Conservation (phyloP, 1,139 yeast species). For the Saccharomycopsis hybrid region DNA sequence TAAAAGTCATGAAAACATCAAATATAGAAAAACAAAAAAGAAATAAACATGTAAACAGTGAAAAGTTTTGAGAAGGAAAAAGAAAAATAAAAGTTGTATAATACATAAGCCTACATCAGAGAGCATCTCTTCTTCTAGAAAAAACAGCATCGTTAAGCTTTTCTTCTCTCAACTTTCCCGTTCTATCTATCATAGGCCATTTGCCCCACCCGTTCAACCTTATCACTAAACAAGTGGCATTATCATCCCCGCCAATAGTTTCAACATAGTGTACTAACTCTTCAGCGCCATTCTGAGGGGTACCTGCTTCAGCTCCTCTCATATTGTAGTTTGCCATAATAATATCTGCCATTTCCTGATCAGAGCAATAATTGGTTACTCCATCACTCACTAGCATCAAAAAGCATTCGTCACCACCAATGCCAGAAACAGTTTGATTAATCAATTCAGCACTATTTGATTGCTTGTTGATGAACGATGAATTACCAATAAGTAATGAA, state of each 20-base stretch:
- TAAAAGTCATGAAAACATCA: no score
- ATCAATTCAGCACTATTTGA: constrained; percentile 23
- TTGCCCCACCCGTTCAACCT: constrained; percentile 88
- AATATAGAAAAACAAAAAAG: no score
- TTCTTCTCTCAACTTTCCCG: constrained; percentile 75
- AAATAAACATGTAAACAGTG: not conserved
- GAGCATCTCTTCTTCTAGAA: constrained; percentile 11
- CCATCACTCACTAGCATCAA: constrained; percentile 81
- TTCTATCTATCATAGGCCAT: constrained; percentile 80
- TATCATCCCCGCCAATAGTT: constrained; percentile 88
- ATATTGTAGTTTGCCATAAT: constrained; percentile 65
- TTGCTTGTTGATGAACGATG: constrained; percentile 30
- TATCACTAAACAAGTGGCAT: constrained; percentile 82
- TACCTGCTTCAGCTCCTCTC: constrained; percentile 63
- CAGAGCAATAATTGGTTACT: constrained; percentile 69
- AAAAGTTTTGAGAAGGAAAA: not conserved
- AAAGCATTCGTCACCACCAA: constrained; percentile 76
- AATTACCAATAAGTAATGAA: constrained; percentile 58
- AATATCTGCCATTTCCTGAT: constrained; percentile 88
- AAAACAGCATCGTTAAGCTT: constrained; percentile 36
- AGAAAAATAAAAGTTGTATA: not conserved
- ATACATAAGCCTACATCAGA: not conserved
- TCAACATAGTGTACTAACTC: constrained; percentile 82
- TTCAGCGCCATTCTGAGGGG: constrained; percentile 80
- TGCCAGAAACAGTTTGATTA: constrained; percentile 29